Percentiles rank a stretch among this genome's conserved stretches.
Evolutionary conservation across 1,284 basidiomycete species (phyloP).

Genomic region (Ustilago shanxiensis): DNA sequence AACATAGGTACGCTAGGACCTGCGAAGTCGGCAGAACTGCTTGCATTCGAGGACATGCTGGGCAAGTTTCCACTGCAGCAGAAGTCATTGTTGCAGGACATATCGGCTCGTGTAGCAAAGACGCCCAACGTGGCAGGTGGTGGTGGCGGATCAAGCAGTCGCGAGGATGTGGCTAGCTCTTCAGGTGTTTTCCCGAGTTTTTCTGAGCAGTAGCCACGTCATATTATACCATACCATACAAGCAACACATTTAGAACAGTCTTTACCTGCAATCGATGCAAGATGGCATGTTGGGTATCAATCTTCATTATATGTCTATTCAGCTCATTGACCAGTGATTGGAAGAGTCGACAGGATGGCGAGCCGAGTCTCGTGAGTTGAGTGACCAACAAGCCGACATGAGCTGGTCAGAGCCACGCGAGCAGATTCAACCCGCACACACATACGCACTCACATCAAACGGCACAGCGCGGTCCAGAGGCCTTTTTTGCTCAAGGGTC

Average conservation of each 20-base stretch:
- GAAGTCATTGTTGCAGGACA: conserved; percentile 41
- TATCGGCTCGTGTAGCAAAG: conserved; percentile 34
- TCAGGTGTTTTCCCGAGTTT: conserved; percentile 6
- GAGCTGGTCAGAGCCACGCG: conserved; percentile 1
- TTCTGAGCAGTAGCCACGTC: background rate
- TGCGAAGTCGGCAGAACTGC: conserved; percentile 27
- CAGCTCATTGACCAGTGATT: no score
- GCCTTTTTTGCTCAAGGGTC: background rate
- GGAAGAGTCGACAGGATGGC: background rate
- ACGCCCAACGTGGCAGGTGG: conserved; percentile 12
- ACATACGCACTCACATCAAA: no score
- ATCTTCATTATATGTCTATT: background rate
- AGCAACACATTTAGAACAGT: background rate
- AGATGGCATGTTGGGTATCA: background rate
- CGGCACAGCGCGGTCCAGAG: conserved; percentile 3
- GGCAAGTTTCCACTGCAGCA: conserved; percentile 42
- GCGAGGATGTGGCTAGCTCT: conserved; percentile 10
- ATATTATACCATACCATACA: background rate
- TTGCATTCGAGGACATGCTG: conserved; percentile 47
- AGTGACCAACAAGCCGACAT: background rate
- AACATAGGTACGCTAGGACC: conserved; percentile 5
- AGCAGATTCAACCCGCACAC: background rate
- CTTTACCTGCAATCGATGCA: background rate
- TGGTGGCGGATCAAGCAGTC: conserved; percentile 9
- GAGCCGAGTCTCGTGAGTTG: background rate